A percentile compares a stretch with the other conserved stretches of the same genome.
phyloP scores from a whole-genome alignment of 257 asterid genomes.

The Leptodermis oblonga region DNA sequence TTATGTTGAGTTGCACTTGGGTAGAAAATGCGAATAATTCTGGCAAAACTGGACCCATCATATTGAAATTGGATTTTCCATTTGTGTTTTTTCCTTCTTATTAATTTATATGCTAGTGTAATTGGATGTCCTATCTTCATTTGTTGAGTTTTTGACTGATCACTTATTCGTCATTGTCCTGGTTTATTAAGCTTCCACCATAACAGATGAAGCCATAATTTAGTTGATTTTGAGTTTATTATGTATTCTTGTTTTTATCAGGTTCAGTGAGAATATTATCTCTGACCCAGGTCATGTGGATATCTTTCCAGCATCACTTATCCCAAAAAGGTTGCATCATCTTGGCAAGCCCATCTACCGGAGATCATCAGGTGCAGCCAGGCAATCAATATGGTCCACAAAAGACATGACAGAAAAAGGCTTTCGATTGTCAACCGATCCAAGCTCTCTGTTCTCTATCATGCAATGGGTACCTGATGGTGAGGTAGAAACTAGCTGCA shows the following conservation, averaged over 20 bases:
- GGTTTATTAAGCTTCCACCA: not conserved
- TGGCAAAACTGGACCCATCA: not conserved
- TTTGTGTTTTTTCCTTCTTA: not conserved
- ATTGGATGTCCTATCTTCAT: not conserved
- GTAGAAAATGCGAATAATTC: not conserved
- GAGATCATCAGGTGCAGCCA: conserved; percentile 32
- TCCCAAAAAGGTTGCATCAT: conserved; percentile 71
- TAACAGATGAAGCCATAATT: conserved; percentile 1
- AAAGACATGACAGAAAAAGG: conserved; percentile 55
- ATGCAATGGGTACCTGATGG: conserved; percentile 74
- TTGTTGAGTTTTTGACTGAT: not conserved
- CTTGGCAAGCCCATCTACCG: conserved; percentile 71
- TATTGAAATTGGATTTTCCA: too few relatives aligned
- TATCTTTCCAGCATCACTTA: conserved; percentile 82
- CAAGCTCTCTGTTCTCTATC: conserved; percentile 58
- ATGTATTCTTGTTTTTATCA: conserved; percentile 35
- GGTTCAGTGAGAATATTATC: conserved; percentile 88
- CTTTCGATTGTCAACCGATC: conserved; percentile 63
- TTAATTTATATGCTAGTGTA: not conserved
- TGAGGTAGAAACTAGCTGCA: conserved; percentile 44
- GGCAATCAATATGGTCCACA: conserved; percentile 32
- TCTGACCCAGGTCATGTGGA: conserved; percentile 93
- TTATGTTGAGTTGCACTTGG: not conserved
- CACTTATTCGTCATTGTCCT: not conserved
- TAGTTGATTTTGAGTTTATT: conserved; percentile 20